Conservation (phyloP, 352 stramenopile genomes). For the Phytophthora megakarya region DNA sequence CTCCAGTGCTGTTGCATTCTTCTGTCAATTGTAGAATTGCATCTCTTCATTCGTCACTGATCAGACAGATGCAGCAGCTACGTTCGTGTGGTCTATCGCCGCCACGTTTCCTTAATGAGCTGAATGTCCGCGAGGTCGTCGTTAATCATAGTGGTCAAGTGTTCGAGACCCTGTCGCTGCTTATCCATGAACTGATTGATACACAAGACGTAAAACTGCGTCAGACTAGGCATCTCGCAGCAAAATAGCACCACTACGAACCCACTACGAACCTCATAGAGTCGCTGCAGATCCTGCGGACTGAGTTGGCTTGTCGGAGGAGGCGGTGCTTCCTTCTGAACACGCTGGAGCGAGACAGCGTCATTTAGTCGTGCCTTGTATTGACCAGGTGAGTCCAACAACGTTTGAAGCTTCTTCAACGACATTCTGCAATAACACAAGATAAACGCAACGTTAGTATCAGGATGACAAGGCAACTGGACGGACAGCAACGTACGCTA, state of each 20-base stretch:
- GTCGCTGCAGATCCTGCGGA: conserved; percentile 71
- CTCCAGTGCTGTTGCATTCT: conserved; percentile 7
- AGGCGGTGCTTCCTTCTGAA: conserved; percentile 57
- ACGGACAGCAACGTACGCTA: conserved; percentile 60
- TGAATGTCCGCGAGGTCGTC: conserved; percentile 87
- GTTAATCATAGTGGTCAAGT: conserved; percentile 82
- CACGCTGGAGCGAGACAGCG: conserved; percentile 67
- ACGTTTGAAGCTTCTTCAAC: conserved; percentile 82
- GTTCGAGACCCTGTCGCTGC: conserved; percentile 83
- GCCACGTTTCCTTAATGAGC: conserved; percentile 88
- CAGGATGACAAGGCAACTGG: background rate
- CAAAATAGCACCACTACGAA: too few species aligned
- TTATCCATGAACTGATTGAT: conserved; percentile 76
- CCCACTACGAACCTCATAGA: conserved; percentile 74
- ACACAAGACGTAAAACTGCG: conserved; percentile 7
- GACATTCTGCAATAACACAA: conserved; percentile 50
- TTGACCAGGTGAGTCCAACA: conserved; percentile 81
- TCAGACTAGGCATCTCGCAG: conserved; percentile 4
- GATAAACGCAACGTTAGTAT: conserved; percentile 7
- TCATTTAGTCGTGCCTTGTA: conserved; percentile 90
- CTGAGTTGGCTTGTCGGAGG: conserved; percentile 59
- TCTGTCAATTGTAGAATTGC: background rate
- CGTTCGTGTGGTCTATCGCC: conserved; percentile 71
- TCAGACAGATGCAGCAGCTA: too few species aligned
- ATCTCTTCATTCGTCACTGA: conserved; percentile 13